Evolutionary conservation across 1,284 basidiomycete species (phyloP), one percentile per base, ranked within the genome.

Genomic region (Pulchroboletus neoregius): DNA sequence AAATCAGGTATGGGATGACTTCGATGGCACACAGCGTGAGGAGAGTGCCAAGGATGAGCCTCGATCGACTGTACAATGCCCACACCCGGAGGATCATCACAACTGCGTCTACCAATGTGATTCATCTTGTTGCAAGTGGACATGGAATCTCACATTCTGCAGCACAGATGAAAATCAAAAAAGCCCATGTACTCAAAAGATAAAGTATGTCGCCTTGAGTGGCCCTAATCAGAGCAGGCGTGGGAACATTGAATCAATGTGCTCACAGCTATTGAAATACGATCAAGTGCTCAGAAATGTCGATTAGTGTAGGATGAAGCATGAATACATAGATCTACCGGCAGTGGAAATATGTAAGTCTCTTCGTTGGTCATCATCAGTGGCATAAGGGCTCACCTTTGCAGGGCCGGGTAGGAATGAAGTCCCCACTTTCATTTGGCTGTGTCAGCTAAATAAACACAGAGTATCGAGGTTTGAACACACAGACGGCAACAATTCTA

Each of bases 21-120:
- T n/a, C n/a, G n/a, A n/a, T n/a, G n/a, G n/a, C n/a, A n/a, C 4
- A 20, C 3, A 20, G 4, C 20, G 20, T 20, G 22, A 54, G 33
- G 16, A 53, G 43, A 12, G 39, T 16, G 13, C 20, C 22, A 12
- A 53, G 40, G 12, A 54, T 28, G 15, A 43, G n/a, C 18, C 11
- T 43, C 11, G 52, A 53, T 5, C 18, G 28, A 6, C 2, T 6
- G 20, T 53, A 54, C 22, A 54, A 30, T 16, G 40, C 43, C 43
- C 52, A 53, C 13, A 43, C 37, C 6, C 47, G 52, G n/a, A 54
- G 51, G 11, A 50, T 36, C 51, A 53, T 50, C 5, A 24, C 26
- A 36, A 45, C 51, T 52, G 27, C 31, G 30, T 24, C 12, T 4
- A 24, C 7, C 2, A 23, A 23, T 10, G 24, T 41, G 4, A 39